A percentile compares a stretch with the other conserved stretches of the same genome.
Evolutionary conservation across 176 grass and related monocot species (phyloP).

Genomic region (Melocanna baccifera): DNA sequence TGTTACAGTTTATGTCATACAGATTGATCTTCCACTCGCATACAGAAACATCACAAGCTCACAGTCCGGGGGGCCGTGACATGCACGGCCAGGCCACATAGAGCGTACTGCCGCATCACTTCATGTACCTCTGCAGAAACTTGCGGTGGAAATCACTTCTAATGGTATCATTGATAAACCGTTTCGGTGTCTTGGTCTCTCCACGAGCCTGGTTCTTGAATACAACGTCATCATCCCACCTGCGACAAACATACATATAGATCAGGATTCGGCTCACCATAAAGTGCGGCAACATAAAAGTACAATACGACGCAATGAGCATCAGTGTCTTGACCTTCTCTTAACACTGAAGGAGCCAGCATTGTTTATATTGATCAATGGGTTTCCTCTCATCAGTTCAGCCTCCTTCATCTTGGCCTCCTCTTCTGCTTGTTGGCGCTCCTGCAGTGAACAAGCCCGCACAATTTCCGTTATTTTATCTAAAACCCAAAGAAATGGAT

Average conservation of each 20-base stretch:
- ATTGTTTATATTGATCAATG: conserved; percentile 80
- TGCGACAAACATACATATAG: neutral
- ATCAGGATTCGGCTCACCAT: neutral
- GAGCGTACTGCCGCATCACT: conserved; percentile 37
- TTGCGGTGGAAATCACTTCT: conserved; percentile 96
- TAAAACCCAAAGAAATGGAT: neutral
- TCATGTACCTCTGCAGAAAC: conserved; percentile 98
- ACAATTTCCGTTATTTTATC: neutral
- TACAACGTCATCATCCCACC: conserved; percentile 93
- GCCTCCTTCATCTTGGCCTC: conserved; percentile 86
- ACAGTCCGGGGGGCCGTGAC: neutral
- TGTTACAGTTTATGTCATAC: conserved; percentile 18
- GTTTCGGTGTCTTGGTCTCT: conserved; percentile 77
- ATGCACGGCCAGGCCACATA: neutral
- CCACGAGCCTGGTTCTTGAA: conserved; percentile 95
- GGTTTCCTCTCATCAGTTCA: conserved; percentile 87
- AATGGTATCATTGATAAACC: conserved; percentile 96
- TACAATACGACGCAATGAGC: neutral
- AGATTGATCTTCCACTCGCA: neutral
- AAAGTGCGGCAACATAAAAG: neutral
- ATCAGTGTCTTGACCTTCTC: conserved; percentile 53
- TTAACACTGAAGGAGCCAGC: conserved; percentile 81
- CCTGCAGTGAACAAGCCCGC: conserved; percentile 33
- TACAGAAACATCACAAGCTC: conserved; percentile 14
- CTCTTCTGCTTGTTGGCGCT: conserved; percentile 75